A percentile compares a stretch with the other conserved stretches of the same genome.
These are phyloP conservation scores for Bipolaris oryzae DNA, from an alignment of 2,329 filamentous ascomycete species.

Conservation along the genomic window DNA sequence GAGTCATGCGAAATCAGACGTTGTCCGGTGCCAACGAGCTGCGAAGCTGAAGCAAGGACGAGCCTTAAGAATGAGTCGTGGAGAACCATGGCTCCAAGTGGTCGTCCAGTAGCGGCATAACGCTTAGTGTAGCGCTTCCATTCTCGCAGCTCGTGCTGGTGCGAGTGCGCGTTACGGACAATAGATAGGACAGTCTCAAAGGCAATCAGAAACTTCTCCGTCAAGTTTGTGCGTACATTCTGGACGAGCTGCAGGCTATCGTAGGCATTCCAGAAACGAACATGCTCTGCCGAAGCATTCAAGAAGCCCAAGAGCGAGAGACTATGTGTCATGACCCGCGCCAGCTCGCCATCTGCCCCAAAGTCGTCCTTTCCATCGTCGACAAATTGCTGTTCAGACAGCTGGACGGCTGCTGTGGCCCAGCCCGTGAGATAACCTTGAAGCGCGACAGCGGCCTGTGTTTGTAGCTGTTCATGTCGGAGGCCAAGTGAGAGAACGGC, in stretches of 20 bases:
- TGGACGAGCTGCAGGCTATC: conserved; percentile 77
- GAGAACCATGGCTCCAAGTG: conserved; percentile 87
- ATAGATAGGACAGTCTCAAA: conserved; percentile 90
- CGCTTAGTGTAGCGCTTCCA: conserved; percentile 88
- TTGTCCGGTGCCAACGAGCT: conserved; percentile 67
- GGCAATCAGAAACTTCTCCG: conserved; percentile 81
- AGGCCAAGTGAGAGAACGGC: conserved; percentile 82
- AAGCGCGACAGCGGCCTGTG: conserved; percentile 69
- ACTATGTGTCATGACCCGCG: conserved; percentile 74
- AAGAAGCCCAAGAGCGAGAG: conserved; percentile 91
- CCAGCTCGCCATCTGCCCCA: conserved; percentile 59
- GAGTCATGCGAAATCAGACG: conserved; percentile 65
- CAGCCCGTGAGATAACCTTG: conserved; percentile 76
- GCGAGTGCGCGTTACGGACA: conserved; percentile 76
- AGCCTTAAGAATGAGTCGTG: conserved; percentile 89
- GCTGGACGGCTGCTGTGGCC: conserved; percentile 63
- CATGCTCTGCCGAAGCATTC: conserved; percentile 77
- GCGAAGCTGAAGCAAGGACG: conserved; percentile 76
- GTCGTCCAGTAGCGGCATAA: conserved; percentile 78
- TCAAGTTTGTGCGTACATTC: conserved; percentile 73
- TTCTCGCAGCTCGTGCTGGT: conserved; percentile 71
- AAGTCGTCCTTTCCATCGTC: conserved; percentile 60
- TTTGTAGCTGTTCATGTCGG: conserved; percentile 71
- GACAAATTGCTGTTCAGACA: conserved; percentile 60
- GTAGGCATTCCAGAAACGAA: conserved; percentile 78